Evolutionary conservation across 306 rosid species (phyloP).

Genomic region (Argentina anserina): DNA sequence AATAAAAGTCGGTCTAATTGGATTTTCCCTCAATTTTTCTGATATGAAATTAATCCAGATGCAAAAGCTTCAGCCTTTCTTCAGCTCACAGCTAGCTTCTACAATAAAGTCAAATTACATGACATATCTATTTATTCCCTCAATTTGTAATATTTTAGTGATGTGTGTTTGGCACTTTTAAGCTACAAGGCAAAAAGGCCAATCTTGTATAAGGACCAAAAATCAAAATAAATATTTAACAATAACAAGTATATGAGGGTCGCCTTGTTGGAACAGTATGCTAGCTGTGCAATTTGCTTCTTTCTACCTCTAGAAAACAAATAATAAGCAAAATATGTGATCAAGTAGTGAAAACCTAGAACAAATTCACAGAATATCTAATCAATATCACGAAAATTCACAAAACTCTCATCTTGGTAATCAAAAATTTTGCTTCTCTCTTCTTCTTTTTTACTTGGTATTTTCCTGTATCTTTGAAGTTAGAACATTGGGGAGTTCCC

Average conservation of each 20-base stretch:
- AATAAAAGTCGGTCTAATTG: not conserved
- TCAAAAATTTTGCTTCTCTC: not conserved
- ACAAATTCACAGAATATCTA: not conserved
- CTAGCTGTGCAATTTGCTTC: not conserved
- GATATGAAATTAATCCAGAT: not conserved
- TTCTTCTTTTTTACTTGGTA: not conserved
- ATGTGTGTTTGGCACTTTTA: not conserved
- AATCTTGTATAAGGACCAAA: conserved; percentile 8
- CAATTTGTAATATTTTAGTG: conserved; percentile 6
- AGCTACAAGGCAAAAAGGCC: conserved; percentile 1
- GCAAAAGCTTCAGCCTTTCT: not conserved
- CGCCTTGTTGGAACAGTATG: not conserved
- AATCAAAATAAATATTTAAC: not conserved
- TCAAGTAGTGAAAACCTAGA: not conserved
- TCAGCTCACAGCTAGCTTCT: not conserved
- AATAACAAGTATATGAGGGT: not conserved
- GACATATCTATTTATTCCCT: conserved; percentile 15
- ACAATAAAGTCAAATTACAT: conserved; percentile 17
- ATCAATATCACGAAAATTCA: not conserved
- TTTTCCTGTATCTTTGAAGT: not conserved
- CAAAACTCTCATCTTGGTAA: not conserved
- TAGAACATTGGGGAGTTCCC: not conserved
- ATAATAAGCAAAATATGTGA: conserved; percentile 1
- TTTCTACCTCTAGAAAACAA: not conserved
- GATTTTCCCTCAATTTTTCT: not conserved